phyloP scores from a whole-genome alignment of 495 filamentous ascomycete genomes.

The Tuber calosporum region DNA sequence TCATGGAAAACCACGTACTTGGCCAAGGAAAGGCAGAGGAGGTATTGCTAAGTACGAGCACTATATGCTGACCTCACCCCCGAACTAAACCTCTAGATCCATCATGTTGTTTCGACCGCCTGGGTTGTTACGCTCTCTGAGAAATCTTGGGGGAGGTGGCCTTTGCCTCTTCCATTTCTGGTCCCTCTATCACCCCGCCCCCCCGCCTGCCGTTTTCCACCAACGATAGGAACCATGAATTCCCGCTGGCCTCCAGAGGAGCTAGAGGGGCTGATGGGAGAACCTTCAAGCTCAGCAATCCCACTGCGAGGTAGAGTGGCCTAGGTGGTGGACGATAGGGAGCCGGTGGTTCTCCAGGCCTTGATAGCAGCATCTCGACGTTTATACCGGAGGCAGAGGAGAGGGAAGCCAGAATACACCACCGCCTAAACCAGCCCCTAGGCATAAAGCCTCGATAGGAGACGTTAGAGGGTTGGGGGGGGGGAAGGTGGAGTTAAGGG shows the following conservation, averaged over 20 bases:
- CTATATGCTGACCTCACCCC: not conserved
- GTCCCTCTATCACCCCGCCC: not conserved
- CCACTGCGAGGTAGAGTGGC: not conserved
- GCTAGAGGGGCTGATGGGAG: not conserved
- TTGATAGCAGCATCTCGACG: not conserved
- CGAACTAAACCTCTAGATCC: not conserved
- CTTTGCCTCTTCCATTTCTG: not conserved
- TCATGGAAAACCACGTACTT: not conserved
- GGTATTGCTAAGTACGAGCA: not conserved
- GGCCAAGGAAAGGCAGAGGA: not conserved
- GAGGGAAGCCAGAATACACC: not conserved
- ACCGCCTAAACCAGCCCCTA: not conserved
- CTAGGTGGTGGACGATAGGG: not conserved
- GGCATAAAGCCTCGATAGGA: not conserved
- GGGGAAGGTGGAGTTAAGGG: not conserved
- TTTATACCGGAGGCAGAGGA: not conserved
- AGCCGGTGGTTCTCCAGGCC: not conserved
- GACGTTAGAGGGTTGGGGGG: not conserved
- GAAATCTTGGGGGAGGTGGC: not conserved
- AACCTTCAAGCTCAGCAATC: not conserved
- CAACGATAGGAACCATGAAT: not conserved
- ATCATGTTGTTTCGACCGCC: not conserved
- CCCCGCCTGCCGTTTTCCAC: not conserved
- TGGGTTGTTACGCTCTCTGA: not conserved
- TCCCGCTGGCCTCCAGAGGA: not conserved